These are phyloP conservation scores for Monascus ruber DNA, from an alignment of 2,329 filamentous ascomycete species.

Conservation along the genomic window DNA sequence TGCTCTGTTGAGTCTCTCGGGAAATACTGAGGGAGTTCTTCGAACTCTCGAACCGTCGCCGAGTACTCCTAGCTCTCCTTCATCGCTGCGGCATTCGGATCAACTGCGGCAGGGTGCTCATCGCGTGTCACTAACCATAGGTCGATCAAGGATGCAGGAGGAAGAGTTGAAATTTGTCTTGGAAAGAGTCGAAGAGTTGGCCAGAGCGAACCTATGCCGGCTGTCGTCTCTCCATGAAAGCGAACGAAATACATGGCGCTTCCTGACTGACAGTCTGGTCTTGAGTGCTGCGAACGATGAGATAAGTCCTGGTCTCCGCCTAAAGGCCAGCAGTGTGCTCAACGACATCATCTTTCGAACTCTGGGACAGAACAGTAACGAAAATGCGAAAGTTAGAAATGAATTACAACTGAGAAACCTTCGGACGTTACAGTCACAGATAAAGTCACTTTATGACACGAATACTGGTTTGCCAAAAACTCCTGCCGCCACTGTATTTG, in stretches of 20 bases:
- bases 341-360: conserved; percentile 33
- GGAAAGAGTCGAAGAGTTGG: conserved; percentile 61
- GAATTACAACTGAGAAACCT: conserved; percentile 63
- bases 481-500: conserved; percentile 54
- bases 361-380: conserved; percentile 27
- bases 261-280: conserved; percentile 48
- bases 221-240: conserved; percentile 54
- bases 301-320: conserved; percentile 27
- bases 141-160: conserved; percentile 31
- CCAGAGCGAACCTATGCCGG: conserved; percentile 62
- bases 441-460: conserved; percentile 46
- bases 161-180: conserved; percentile 46
- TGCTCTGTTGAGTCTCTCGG: conserved; percentile 62
- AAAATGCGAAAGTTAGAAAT: conserved; percentile 39
- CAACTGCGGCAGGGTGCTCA: conserved; percentile 26
- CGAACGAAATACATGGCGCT: conserved; percentile 62
- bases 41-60: conserved; percentile 43
- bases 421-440: conserved; percentile 51
- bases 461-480: conserved; percentile 45
- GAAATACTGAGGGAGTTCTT: conserved; percentile 29
- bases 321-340: conserved; percentile 52
- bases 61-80: conserved; percentile 28
- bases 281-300: conserved; percentile 30
- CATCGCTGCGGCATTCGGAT: conserved; percentile 14
- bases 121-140: conserved; percentile 29